These are phyloP conservation scores for Metarhizium album DNA, from an alignment of 2,329 filamentous ascomycete genomes.

Conservation along the genomic window DNA sequence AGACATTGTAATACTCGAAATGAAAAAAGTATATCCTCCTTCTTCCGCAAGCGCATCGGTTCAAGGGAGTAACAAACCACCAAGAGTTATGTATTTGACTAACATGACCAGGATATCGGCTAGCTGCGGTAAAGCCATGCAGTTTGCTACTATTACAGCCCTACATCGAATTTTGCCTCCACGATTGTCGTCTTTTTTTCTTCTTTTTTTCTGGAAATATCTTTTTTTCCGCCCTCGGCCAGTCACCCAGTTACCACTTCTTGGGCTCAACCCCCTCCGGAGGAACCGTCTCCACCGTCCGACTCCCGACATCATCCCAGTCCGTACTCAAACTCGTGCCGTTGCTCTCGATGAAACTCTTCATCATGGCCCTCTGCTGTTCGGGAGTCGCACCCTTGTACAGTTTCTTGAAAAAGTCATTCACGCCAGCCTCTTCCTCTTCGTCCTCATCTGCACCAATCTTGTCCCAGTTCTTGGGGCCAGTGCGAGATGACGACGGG, in stretches of 20 bases:
- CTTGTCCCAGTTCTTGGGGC: conserved; percentile 89
- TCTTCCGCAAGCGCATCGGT: too few relatives aligned
- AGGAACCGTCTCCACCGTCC: conserved; percentile 59
- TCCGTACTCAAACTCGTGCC: conserved; percentile 88
- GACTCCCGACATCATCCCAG: conserved; percentile 70
- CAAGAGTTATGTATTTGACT: too few relatives aligned
- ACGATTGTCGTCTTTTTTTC: background rate
- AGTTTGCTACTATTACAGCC: too few relatives aligned
- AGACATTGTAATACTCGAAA: too few relatives aligned
- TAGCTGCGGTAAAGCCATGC: too few relatives aligned
- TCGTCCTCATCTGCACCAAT: conserved; percentile 47
- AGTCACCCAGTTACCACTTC: conserved; percentile 42
- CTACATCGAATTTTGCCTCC: too few relatives aligned
- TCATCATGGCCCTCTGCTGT: conserved; percentile 89
- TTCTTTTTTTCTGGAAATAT: background rate
- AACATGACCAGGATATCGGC: too few relatives aligned
- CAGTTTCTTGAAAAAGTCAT: conserved; percentile 82
- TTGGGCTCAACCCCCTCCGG: conserved; percentile 71
- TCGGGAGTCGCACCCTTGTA: conserved; percentile 70
- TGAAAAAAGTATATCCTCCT: too few relatives aligned
- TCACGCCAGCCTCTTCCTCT: conserved; percentile 51
- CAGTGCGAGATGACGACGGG: conserved; percentile 74
- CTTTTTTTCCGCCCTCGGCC: background rate
- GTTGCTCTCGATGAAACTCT: conserved; percentile 89
- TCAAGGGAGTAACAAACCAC: too few relatives aligned